Evolutionary conservation across 1,284 basidiomycete species (phyloP), one percentile per base, ranked within the genome.

Genomic region (Ceratobasidium sp.): DNA sequence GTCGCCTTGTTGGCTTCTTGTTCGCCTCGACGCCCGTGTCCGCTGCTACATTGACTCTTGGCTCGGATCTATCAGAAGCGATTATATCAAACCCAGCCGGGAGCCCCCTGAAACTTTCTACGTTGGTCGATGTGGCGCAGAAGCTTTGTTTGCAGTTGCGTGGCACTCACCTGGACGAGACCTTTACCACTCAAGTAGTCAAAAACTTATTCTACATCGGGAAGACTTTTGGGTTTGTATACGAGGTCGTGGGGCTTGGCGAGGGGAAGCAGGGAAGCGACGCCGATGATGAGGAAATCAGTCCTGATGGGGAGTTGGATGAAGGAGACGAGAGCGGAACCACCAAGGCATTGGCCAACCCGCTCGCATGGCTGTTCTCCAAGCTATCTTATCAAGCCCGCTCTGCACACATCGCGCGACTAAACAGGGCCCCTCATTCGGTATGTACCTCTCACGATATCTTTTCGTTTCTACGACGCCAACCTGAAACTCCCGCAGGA

Each of bases 131-230:
- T 34, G 84, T 93, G 8, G 92, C 95, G 0, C 86, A 88, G 77
- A 95, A 94, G 81, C 83, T 92, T 41, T 92, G 90, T 73, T 81
- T 91, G 61, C 90, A 98, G 81, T 86, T 99, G 75, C 91, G 92
- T 81, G 95, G 95, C 78, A 85, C 89, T 13, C 87, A 92, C 77
- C 83, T 98, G 49, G 94, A 96, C 78, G 90, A 91, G 49, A 82
- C 87, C 3, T 84, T 97, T 19, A 88, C 91, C 72, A 82, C 98
- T 76, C 95, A 98, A 82, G 84, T 95, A 16, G 95, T 98, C 79
- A 98, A 98, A 85, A 96, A 98, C 78, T 82, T 99, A 16, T 95
- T 98, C 80, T 98, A 92, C 80, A 84, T 98, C 39, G 93, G 93
- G 37, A 95, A 94, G 82, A 90, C 90, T 81, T 96, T 96, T 83